Evolutionary conservation across 768 basidiomycete genomes (phyloP), one percentile per base, ranked within the genome.

Genomic region (Tylopilus cervinicoccineus): DNA sequence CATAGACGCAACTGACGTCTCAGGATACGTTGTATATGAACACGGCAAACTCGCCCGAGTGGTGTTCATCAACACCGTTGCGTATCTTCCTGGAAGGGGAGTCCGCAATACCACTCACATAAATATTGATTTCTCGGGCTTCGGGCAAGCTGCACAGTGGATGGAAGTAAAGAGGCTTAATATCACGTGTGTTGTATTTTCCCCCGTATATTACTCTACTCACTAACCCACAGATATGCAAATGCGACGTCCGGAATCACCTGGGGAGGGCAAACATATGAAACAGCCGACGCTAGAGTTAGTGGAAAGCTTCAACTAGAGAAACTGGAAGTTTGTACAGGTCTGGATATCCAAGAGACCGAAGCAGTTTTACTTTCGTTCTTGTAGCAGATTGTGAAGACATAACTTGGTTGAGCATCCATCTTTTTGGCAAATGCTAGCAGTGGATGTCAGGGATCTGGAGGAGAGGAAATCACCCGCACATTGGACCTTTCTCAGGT

Each of bases 21-120:
- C 81, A 16, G 84, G 80, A 27, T 86, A 86, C 57, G 84, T 78
- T 3, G 75, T 81, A 48, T 86, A 76, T 58, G 81, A 82, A 55
- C 56, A 64, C 9, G 66, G 59, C 1, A 41, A 13, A 0, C 64
- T 86, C 39, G 66, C 52, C 11, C 74, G 78, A 26, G 78, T 77
- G 1, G 62, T 84, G 2, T 75, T 87, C 52, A 76, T 86, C 61
- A 83, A 86, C 56, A 76, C 73, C 0, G 59, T 76, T 24, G 78
- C 82, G 5, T 85, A 74, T 57, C 62, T 76, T 26, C 54, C 57
- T 6, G 67, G 59, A 0, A 58, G 56, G 38, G 67, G 66, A 14
- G 63, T 55, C 4, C 71, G 82, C 16, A 64, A 57, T 1, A 71
- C 64, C 16, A 63, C 66, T 2, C 78, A 78, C 57, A 55, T 81